Evolutionary conservation across 176 grass and related monocot species (phyloP), one percentile per base, ranked within the genome.

Genomic region (Oryza punctata): DNA sequence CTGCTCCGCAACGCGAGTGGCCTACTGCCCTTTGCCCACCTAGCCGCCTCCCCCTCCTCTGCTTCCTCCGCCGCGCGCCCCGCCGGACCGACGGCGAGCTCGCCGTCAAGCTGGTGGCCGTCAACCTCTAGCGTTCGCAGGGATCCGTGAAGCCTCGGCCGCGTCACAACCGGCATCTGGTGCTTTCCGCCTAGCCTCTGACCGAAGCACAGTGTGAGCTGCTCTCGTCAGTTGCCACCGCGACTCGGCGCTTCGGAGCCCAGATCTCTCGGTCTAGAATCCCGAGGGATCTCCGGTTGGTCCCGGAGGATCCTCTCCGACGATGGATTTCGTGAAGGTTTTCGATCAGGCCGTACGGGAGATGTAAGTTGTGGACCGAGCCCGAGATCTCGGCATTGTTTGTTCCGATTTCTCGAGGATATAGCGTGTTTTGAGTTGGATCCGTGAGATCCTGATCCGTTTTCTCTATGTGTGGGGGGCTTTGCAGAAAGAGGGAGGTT

Each of bases 301-400:
- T 2, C n/a, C 50, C n/a, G 59, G 28, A 6, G 15, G 26, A 19
- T 28, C 68, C 15, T 45, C 12, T 1, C 15, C 15, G 40, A 60
- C 76, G 33, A 99, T 99, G 97, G 97, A 99, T 92, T 96, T 99
- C 81, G 94, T 99, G 91, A 99, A 96, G 89, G 91, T 94, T 78
- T 85, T 99, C 76, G 93, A 99, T 85, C 93, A 99, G 88, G 90
- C 96, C 14, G 97, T 99, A 21, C 91, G 97, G 43, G 97, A 99
- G 67, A 94, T 99, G 97, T 99, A 85, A 99, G 91, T 76, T 81
- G 46, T 41, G 66, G 38, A 21, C 73, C 10, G 49, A 66, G 16
- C 37, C 69, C 75, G 11, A 77, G 28, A 23, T 77, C 78, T 82
- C 46, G 13, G 1, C 63, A 24, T 13, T 72, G 57, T 65, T 65